Conservation (phyloP, 2,329 filamentous ascomycete genomes). For the Xylaria sp. region DNA sequence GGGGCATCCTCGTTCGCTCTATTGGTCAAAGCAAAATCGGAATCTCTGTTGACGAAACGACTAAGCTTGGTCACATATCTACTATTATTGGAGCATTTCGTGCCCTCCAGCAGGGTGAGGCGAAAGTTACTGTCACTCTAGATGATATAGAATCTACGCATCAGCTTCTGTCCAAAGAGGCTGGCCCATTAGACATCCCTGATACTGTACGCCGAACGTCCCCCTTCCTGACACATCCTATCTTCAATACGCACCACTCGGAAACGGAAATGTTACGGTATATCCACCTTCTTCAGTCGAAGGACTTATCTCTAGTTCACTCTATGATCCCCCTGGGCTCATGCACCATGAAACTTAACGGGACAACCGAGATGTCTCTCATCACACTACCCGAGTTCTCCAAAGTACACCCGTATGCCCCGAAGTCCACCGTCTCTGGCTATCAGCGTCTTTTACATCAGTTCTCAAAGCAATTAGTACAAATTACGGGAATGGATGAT, state of each 20-base stretch:
- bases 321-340: constrained; percentile 98
- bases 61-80: constrained; percentile 62
- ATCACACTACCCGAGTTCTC: constrained; percentile 81
- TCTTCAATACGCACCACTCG: constrained; percentile 95
- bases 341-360: constrained; percentile 98
- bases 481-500: constrained; percentile 90
- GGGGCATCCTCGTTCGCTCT: constrained; percentile 70
- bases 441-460: constrained; percentile 76
- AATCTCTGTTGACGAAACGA: constrained; percentile 82
- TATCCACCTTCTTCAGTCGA: constrained; percentile 91
- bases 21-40: constrained; percentile 70
- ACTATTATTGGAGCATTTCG: constrained; percentile 43
- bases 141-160: constrained; percentile 36
- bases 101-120: constrained; percentile 15
- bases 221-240: constrained; percentile 83
- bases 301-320: constrained; percentile 92
- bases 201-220: constrained; percentile 75
- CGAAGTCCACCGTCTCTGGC: constrained; percentile 69
- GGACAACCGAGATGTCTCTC: constrained; percentile 91
- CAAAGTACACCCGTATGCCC: constrained; percentile 83
- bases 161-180: constrained; percentile 51
- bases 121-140: neutral
- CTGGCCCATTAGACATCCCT: constrained; percentile 60
- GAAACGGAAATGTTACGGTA: constrained; percentile 95
- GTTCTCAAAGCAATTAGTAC: constrained; percentile 78